phyloP scores from a whole-genome alignment of 192 early-diverging fungal species.

The Oehlia diaphana region DNA sequence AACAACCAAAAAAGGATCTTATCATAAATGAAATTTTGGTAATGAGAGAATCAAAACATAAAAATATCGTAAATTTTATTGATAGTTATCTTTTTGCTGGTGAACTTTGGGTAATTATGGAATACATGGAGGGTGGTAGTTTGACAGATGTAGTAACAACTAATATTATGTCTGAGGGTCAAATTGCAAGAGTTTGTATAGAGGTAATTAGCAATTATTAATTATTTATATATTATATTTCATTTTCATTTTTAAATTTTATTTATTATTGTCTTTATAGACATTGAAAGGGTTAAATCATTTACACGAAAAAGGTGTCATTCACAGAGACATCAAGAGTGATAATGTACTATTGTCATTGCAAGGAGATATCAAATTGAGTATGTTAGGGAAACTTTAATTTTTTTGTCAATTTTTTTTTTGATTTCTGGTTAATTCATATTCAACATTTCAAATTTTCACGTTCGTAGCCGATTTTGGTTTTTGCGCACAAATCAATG shows the following conservation, averaged over 20 bases:
- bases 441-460: not conserved
- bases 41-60: slow-evolving; percentile 80
- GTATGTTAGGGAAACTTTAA: slow-evolving; percentile 37
- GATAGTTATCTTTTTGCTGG: slow-evolving; percentile 75
- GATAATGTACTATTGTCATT: slow-evolving; percentile 77
- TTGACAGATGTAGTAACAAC: slow-evolving; percentile 81
- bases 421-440: not conserved
- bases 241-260: not conserved
- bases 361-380: slow-evolving; percentile 72
- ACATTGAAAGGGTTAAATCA: slow-evolving; percentile 72
- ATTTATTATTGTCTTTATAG: slow-evolving; percentile 39
- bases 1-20: slow-evolving; percentile 95
- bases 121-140: slow-evolving; percentile 89
- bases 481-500: slow-evolving; percentile 79
- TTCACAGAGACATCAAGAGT: slow-evolving; percentile 87
- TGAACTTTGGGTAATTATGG: slow-evolving; percentile 90
- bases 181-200: slow-evolving; percentile 78
- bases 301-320: slow-evolving; percentile 71
- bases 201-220: slow-evolving; percentile 47
- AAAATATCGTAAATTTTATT: slow-evolving; percentile 85
- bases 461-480: slow-evolving; percentile 75
- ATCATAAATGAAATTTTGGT: slow-evolving; percentile 94
- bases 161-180: slow-evolving; percentile 76
- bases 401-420: slow-evolving; percentile 9
- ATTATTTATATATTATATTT: not conserved